A percentile compares a stretch with the other conserved stretches of the same genome.
Evolutionary conservation across 2,329 filamentous ascomycete genomes (phyloP).

Genomic region (Ophiocordyceps camponoti-floridani): DNA sequence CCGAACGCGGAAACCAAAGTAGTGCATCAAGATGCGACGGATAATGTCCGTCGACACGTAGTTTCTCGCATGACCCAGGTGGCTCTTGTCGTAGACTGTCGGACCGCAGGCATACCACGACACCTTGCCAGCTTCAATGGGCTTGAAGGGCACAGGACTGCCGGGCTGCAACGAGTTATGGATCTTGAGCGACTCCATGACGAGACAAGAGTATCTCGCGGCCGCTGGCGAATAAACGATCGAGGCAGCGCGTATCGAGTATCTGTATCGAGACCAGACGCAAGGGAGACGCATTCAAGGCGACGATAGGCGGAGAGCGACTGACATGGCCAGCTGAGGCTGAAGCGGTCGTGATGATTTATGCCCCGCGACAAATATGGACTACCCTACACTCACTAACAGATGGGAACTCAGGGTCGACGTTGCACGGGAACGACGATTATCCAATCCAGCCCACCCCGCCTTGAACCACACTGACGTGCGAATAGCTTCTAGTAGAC

Average conservation of each 20-base stretch:
- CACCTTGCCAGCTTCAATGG: conserved; percentile 52
- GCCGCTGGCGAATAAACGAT: conserved; percentile 9
- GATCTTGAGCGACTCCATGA: conserved; percentile 46
- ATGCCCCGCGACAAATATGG: neutral
- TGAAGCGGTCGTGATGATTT: neutral
- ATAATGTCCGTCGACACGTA: conserved; percentile 86
- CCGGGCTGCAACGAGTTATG: conserved; percentile 65
- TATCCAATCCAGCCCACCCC: neutral
- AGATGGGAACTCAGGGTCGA: neutral
- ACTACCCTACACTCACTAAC: neutral
- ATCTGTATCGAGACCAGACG: conserved; percentile 10
- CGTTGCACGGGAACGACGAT: neutral
- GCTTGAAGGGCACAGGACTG: conserved; percentile 55
- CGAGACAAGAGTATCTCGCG: conserved; percentile 16
- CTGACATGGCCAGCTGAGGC: neutral
- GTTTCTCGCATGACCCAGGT: conserved; percentile 71
- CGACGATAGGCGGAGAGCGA: conserved; percentile 4
- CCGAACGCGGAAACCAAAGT: conserved; percentile 65
- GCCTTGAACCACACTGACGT: neutral
- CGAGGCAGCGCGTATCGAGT: conserved; percentile 8
- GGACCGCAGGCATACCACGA: conserved; percentile 84
- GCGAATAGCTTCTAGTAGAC: neutral
- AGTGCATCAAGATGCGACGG: conserved; percentile 62
- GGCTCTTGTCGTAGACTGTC: conserved; percentile 68
- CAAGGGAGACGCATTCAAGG: conserved; percentile 19